Base-by-base conservation (phyloP, 2,329 filamentous ascomycete species). In the Calycina marina region DNA sequence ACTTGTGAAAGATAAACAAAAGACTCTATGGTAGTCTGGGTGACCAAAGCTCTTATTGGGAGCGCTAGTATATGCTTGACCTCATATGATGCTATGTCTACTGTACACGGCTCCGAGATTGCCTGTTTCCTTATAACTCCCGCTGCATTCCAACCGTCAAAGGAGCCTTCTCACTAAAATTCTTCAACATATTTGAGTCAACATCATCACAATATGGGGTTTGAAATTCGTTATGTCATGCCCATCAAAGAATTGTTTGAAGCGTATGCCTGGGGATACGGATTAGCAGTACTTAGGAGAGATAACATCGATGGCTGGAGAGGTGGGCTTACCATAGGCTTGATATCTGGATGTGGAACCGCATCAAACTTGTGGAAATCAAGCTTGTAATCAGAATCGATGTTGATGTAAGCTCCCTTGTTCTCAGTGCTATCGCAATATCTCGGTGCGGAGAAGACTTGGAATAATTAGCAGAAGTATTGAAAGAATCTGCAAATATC, bases 381-480 rank as follows among this genome's bases (percentile, higher is more conserved):
- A 48, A 96, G 76, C 65, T 94, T 92, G 55, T 92, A 83, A 40
- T 93, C 82, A 11, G 82, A 71, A 18, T 82, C 81, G 43, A 98
- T 79, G 59, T 98, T 96, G 69, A 98, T 98, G 58, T 92, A 98
- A 12, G 90, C 90, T 42, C 90, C 90, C 62, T 86, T 90, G 61
- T 98, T 98, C 62, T 93, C 88, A 1, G 90, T 96, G 48, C 84
- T 84, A 55, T 98, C 90, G 59, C 90, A 98, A 57, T 98, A 98
- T 57, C 77, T 93, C 24, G 90, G 90, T 15, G 90, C 90, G 25
- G 88, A 96, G 65, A 98, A 98, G 46, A 98, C 90, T 75, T 36
- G 16, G 18, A 18, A 4, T 29, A 6, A 20, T 38, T 37, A 41
- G 44, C 56, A 28, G 4, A 3, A 25, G 6, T 12, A 28, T 9